Evolutionary conservation across 1,139 yeast species (phyloP).

Genomic region (Suhomyces ambrosiae): DNA sequence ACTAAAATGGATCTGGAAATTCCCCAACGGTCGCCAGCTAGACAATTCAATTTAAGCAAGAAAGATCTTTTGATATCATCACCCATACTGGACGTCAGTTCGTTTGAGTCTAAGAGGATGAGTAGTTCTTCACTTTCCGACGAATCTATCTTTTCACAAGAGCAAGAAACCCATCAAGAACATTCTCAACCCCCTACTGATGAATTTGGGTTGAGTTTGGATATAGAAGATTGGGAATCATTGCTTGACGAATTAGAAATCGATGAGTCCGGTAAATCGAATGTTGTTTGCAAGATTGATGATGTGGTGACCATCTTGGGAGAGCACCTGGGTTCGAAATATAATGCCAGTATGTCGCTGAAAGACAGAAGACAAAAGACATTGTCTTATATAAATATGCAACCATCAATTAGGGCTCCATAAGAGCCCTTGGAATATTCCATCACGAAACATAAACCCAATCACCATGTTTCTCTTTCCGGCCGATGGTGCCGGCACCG

Average conservation of each 20-base stretch:
- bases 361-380: conserved; percentile 14
- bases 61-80: conserved; percentile 7
- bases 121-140: conserved; percentile 17
- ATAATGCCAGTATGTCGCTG: background rate
- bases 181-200: conserved; percentile 4
- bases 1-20: conserved; percentile 7
- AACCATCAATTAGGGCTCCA: too few species aligned
- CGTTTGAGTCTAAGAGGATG: conserved; percentile 15
- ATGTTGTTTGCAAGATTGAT: conserved; percentile 24
- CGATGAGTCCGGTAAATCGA: conserved; percentile 20
- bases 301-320: conserved; percentile 27
- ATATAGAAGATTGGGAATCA: conserved; percentile 21
- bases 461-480: too few species aligned
- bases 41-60: conserved; percentile 4
- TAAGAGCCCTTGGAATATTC: too few species aligned
- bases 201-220: conserved; percentile 18
- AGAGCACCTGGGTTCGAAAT: conserved; percentile 15
- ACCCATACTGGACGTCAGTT: conserved; percentile 18
- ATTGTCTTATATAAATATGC: conserved; percentile 13
- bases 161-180: conserved; percentile 6
- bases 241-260: conserved; percentile 23
- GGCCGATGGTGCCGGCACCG: conserved; percentile 3
- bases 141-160: conserved; percentile 26
- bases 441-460: too few species aligned
- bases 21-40: conserved; percentile 16